Base-by-base conservation (phyloP, 176 grass and related monocot species). In the Aegilops sharonensis region DNA sequence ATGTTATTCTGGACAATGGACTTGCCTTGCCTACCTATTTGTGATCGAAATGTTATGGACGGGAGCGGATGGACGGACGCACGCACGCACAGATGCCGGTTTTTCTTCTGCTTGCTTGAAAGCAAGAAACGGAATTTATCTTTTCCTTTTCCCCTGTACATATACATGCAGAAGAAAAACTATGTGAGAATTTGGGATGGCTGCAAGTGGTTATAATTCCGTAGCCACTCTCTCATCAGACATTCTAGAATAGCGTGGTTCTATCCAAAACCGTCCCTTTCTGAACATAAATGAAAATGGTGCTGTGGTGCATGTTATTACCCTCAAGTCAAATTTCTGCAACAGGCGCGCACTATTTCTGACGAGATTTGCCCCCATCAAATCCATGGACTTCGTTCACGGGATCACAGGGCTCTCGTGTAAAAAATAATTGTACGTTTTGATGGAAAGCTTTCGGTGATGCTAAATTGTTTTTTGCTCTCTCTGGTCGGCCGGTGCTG, bases 101-200 rank as follows among this genome's bases (percentile, higher is more conserved):
- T 84, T 62, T 79, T 24, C 79, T 72, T 72, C 54, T 67, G 82
- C 45, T 90, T 87, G 66, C 89, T 87, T 90, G 9, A 24, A 87
- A 87, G 89, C 89, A 90, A 87, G 80, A 86, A 90, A 90, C 29
- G 35, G 77, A 67, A 37, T 67, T 67, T 7, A 15, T 12, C 17
- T 6, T 5, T 0, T 2, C 0, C 2, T 10, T 9, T 20, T 4
- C 61, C 3, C 30, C 3, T 45, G 5, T 27, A 8, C 54, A 43
- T 17, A 52, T 52, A 31, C 10, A 18, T 48, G 23, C 32, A 69
- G 27, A 27, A 27, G 27, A 6, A 20, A 17, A 17, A 34, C 29
- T 18, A 14, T 21, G 2, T 21, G 31, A 64, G 25, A 29, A 13
- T n/a, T 82, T 1, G 54, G 17, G 0, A 59, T 59, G 42, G 37